Evolutionary conservation across 2,329 filamentous ascomycete genomes (phyloP).

Genomic region (Boeremia exigua): DNA sequence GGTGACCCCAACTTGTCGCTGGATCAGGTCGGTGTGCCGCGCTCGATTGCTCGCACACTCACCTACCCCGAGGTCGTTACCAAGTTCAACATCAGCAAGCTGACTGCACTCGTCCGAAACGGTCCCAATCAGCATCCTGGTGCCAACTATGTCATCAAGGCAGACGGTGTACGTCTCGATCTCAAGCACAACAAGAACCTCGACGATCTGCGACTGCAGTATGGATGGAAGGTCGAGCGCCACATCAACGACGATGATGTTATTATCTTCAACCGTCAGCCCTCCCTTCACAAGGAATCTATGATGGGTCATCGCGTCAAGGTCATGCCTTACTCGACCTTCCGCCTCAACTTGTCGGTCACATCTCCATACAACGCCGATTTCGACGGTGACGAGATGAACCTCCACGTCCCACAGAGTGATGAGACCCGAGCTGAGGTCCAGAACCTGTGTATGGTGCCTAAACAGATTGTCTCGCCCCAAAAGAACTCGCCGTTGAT

Average conservation of each 20-base stretch:
- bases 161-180: constrained; percentile 93
- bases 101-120: constrained; percentile 88
- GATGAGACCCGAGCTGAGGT: constrained; percentile 97
- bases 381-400: constrained; percentile 99
- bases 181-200: constrained; percentile 90
- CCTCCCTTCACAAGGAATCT: constrained; percentile 98
- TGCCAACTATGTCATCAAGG: constrained; percentile 93
- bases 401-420: constrained; percentile 97
- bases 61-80: constrained; percentile 98
- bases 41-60: constrained; percentile 88
- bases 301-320: constrained; percentile 99
- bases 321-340: constrained; percentile 99
- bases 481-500: constrained; percentile 96
- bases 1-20: constrained; percentile 96
- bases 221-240: constrained; percentile 98
- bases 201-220: constrained; percentile 84
- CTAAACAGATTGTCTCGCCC: constrained; percentile 96
- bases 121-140: constrained; percentile 95
- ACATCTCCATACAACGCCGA: constrained; percentile 99
- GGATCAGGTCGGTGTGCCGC: constrained; percentile 95
- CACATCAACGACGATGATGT: constrained; percentile 96
- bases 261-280: constrained; percentile 99
- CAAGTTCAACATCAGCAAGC: constrained; percentile 93
- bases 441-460: constrained; percentile 95
- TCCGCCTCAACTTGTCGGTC: constrained; percentile 95